phyloP scores from a whole-genome alignment of 73 alveolate species.

The Urostyla sp. region DNA sequence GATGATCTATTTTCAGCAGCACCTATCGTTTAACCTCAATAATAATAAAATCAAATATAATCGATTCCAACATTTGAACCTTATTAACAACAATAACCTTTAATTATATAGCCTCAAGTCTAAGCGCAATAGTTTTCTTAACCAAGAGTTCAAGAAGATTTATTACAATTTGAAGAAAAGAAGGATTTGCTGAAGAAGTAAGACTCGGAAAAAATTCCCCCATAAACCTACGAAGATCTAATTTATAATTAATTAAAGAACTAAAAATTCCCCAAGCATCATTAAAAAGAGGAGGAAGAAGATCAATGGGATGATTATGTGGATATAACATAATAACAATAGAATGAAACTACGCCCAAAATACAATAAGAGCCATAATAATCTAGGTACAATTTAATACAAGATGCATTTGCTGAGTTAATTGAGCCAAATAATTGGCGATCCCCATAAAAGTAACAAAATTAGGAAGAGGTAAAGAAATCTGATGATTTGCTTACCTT shows the following conservation, averaged over 20 bases:
- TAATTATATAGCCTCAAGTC: not conserved
- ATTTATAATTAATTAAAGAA: not conserved
- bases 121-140: not conserved
- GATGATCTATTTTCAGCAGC: not conserved
- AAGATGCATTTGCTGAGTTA: slow-evolving; percentile 51
- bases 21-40: not conserved
- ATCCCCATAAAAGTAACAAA: not conserved
- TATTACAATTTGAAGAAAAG: not conserved
- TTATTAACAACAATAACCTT: not conserved
- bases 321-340: not conserved
- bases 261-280: slow-evolving; percentile 4
- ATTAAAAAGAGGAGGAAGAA: slow-evolving; percentile 1
- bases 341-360: not conserved
- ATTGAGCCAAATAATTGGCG: not conserved
- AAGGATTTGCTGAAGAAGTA: not conserved
- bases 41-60: not conserved
- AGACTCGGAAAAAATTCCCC: not conserved
- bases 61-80: not conserved
- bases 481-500: not conserved
- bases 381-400: slow-evolving; percentile 16
- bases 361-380: not conserved
- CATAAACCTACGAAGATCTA: slow-evolving; percentile 3
- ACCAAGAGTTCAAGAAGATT: not conserved
- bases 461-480: not conserved
- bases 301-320: slow-evolving; percentile 1